These are phyloP conservation scores for Annulohypoxylon nitens DNA, from an alignment of 495 filamentous ascomycete genomes.

Conservation along the genomic window DNA sequence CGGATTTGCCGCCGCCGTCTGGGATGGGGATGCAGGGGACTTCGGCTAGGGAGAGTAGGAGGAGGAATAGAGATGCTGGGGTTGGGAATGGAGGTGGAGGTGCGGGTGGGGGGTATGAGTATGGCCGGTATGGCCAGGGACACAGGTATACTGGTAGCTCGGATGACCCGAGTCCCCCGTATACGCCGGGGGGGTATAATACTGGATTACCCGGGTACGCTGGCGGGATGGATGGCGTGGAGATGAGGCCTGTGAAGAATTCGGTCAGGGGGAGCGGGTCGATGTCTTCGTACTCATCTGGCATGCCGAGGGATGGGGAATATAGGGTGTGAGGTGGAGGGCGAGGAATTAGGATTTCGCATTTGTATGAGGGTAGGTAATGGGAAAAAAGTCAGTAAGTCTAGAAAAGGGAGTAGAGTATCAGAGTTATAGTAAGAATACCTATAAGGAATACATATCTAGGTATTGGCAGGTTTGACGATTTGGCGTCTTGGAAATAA, in stretches of 20 bases:
- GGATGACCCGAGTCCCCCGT: slow-evolving; percentile 37
- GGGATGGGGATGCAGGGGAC: background rate
- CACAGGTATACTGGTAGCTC: background rate
- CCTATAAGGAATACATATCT: background rate
- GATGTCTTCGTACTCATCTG: slow-evolving; percentile 17
- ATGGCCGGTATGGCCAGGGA: background rate
- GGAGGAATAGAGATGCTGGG: background rate
- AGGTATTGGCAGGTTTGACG: background rate
- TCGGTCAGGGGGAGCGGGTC: background rate
- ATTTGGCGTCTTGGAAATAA: background rate
- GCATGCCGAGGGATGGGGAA: background rate
- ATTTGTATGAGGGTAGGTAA: background rate
- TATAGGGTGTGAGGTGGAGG: background rate
- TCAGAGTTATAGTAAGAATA: background rate
- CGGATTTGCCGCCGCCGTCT: background rate
- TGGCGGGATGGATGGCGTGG: background rate
- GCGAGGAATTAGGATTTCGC: background rate
- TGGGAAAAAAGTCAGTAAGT: background rate
- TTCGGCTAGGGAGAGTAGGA: background rate
- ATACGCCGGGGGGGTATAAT: slow-evolving; percentile 19
- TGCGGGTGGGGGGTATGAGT: background rate
- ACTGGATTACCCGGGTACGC: slow-evolving; percentile 8
- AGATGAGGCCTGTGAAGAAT: slow-evolving; percentile 28
- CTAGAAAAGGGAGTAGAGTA: background rate
- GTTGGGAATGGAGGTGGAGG: too few relatives aligned